Conservation (phyloP, 345 rosid species). For the Firmiana major region DNA sequence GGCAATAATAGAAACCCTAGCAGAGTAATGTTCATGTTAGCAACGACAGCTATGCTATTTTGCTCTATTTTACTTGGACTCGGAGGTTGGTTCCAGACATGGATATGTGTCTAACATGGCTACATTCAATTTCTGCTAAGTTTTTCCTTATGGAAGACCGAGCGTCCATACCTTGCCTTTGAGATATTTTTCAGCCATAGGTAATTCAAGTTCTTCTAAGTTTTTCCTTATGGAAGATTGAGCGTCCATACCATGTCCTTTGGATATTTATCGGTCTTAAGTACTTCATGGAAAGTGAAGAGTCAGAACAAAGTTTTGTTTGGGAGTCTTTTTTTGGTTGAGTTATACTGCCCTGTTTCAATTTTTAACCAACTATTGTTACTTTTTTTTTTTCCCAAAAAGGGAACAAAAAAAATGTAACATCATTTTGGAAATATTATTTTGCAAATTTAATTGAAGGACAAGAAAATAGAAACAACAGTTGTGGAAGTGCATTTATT, state of each 20-base stretch:
- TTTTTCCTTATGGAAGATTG: neutral
- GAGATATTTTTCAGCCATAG: neutral
- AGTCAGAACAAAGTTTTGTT: neutral
- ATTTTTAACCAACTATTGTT: neutral
- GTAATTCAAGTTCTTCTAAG: neutral
- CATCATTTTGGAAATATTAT: neutral
- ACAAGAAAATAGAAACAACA: neutral
- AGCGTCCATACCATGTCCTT: neutral
- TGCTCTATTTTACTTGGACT: neutral
- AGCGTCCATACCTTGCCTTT: neutral
- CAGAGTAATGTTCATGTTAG: neutral
- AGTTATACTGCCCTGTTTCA: neutral
- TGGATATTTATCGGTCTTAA: neutral
- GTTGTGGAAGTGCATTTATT: constrained; percentile 10
- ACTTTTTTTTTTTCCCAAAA: neutral
- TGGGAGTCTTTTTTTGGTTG: neutral
- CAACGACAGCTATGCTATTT: neutral
- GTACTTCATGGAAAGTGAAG: neutral
- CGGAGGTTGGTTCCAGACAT: neutral
- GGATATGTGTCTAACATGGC: no score
- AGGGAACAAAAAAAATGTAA: neutral
- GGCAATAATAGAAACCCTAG: neutral
- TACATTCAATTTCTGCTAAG: neutral
- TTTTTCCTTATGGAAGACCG: neutral
- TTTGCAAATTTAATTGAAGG: neutral